Percentiles rank a stretch among this genome's conserved stretches.
Evolutionary conservation across 2,329 filamentous ascomycete species (phyloP).

Genomic region (Rutstroemia sydowiana): DNA sequence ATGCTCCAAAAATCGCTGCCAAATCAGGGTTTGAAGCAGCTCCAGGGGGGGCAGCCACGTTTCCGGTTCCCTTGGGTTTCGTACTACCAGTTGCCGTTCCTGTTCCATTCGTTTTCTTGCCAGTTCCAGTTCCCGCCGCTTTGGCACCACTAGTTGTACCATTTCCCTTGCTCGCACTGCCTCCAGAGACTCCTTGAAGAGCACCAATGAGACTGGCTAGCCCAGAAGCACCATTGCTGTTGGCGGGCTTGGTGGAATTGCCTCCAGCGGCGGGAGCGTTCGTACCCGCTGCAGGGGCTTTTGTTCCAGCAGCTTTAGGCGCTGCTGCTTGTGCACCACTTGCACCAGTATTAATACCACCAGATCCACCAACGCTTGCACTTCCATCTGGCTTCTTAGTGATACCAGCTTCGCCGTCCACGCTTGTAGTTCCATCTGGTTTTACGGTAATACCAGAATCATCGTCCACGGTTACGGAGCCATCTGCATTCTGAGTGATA

Average conservation of each 20-base stretch:
- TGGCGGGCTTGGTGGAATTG: too few species aligned
- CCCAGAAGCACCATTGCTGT: neutral
- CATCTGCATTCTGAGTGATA: too few species aligned
- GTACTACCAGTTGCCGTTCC: neutral
- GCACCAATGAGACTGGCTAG: conserved; percentile 1
- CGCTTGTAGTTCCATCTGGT: neutral
- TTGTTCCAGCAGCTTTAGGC: neutral
- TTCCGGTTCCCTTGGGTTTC: conserved; percentile 1
- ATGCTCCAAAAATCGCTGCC: conserved; percentile 4
- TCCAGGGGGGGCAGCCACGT: neutral
- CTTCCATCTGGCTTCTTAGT: too few species aligned
- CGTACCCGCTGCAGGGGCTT: too few species aligned
- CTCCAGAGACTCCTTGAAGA: neutral
- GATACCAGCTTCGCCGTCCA: conserved; percentile 2
- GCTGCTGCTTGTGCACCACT: too few species aligned
- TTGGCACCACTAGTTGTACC: neutral
- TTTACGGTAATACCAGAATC: too few species aligned
- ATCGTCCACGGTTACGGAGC: too few species aligned
- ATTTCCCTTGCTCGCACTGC: neutral
- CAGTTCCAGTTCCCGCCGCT: neutral
- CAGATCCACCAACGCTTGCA: too few species aligned
- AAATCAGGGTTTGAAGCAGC: neutral
- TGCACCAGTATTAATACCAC: too few species aligned
- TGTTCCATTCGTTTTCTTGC: neutral
- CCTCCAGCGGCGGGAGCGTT: too few species aligned